phyloP scores from a whole-genome alignment of 495 filamentous ascomycete species.

The Hamigera avellanea region DNA sequence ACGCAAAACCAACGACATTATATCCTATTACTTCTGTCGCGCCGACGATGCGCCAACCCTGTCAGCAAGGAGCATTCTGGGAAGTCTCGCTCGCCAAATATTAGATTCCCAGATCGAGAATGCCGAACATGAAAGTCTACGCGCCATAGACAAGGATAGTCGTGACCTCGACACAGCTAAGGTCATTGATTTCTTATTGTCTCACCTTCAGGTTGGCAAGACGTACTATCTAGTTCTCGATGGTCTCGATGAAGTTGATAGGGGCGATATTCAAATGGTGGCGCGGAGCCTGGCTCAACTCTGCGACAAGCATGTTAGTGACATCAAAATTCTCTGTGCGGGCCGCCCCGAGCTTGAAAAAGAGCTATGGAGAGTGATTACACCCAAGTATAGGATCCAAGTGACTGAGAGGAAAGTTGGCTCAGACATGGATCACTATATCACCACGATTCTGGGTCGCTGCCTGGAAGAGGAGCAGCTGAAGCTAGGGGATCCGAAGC shows the following conservation, averaged over 20 bases:
- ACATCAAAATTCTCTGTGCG: slow-evolving; percentile 4
- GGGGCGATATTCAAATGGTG: not conserved
- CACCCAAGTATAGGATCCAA: slow-evolving; percentile 1
- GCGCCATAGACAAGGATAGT: slow-evolving; percentile 2
- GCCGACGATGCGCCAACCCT: slow-evolving; percentile 8
- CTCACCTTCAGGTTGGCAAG: slow-evolving; percentile 4
- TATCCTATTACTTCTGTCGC: slow-evolving; percentile 11
- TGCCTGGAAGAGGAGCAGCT: not conserved
- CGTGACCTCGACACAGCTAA: slow-evolving; percentile 1
- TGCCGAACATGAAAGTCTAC: slow-evolving; percentile 2
- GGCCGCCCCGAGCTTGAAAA: slow-evolving; percentile 6
- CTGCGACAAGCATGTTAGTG: not conserved
- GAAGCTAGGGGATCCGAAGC: slow-evolving; percentile 1
- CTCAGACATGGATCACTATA: slow-evolving; percentile 14
- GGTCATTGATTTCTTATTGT: slow-evolving; percentile 5
- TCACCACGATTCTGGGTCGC: slow-evolving; percentile 3
- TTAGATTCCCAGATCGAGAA: slow-evolving; percentile 6
- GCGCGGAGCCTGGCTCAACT: not conserved
- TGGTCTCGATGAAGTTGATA: slow-evolving; percentile 11
- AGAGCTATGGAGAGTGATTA: not conserved
- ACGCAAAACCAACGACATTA: slow-evolving; percentile 1
- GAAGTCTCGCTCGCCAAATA: slow-evolving; percentile 8
- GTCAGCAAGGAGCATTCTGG: slow-evolving; percentile 10
- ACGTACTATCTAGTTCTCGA: slow-evolving; percentile 11
- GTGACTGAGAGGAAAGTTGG: slow-evolving; percentile 3